phyloP scores from a whole-genome alignment of 164 flowering plant genomes.

The Nymphaea thermarum region DNA sequence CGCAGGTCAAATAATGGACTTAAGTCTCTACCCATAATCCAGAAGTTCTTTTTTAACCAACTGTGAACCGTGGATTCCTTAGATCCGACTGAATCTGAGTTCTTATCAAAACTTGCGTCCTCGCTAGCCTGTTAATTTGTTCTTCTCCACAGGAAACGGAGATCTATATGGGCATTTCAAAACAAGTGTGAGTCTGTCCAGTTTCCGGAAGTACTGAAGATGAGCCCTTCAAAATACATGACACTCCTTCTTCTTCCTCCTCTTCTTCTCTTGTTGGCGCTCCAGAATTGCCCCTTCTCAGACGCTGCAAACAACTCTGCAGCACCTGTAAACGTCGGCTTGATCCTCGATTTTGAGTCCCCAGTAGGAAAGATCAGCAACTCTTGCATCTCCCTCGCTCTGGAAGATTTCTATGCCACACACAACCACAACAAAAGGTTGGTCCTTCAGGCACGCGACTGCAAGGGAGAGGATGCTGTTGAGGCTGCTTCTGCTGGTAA shows the following conservation, averaged over 20 bases:
- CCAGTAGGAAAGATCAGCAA: constrained; percentile 11
- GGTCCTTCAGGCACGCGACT: constrained; percentile 14
- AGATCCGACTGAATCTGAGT: too few relatives aligned
- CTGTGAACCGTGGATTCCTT: too few relatives aligned
- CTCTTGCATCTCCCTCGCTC: constrained; percentile 16
- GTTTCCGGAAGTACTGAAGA: too few relatives aligned
- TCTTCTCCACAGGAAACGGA: too few relatives aligned
- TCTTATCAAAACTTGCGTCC: too few relatives aligned
- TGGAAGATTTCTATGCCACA: constrained; percentile 17
- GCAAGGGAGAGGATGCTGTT: constrained; percentile 11
- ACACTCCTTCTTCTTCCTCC: neutral
- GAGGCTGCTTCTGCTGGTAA: constrained; percentile 24
- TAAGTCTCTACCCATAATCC: too few relatives aligned
- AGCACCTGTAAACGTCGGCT: constrained; percentile 17
- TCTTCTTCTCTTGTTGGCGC: neutral
- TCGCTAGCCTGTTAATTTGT: too few relatives aligned
- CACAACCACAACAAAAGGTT: constrained; percentile 19
- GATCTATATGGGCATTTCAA: too few relatives aligned
- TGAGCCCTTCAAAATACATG: too few relatives aligned
- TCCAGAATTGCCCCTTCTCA: neutral
- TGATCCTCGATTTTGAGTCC: constrained; percentile 17
- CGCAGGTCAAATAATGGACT: too few relatives aligned
- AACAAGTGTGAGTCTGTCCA: too few relatives aligned
- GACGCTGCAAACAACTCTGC: neutral
- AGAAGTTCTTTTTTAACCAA: too few relatives aligned